Conservation (phyloP, 495 filamentous ascomycete genomes). For the Aspergillus ostianus region DNA sequence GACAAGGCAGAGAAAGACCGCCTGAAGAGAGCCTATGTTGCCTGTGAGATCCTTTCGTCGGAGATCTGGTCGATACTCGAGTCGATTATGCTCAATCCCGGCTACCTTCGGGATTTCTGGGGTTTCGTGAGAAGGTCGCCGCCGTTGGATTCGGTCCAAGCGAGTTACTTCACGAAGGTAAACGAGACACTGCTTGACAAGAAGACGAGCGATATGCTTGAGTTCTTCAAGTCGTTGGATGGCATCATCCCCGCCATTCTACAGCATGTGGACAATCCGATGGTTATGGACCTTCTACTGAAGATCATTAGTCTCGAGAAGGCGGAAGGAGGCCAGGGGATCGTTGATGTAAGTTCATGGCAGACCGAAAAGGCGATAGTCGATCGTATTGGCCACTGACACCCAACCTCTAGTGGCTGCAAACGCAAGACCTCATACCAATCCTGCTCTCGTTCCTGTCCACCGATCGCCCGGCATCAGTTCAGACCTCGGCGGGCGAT, state of each 20-base stretch:
- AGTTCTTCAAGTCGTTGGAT: slow-evolving; percentile 78
- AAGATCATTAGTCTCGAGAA: slow-evolving; percentile 98
- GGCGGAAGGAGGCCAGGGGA: slow-evolving; percentile 83
- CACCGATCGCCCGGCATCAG: slow-evolving; percentile 74
- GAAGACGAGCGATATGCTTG: slow-evolving; percentile 95
- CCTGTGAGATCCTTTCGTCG: slow-evolving; percentile 90
- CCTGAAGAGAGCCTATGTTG: slow-evolving; percentile 85
- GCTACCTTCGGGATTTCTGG: slow-evolving; percentile 82
- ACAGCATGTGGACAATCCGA: slow-evolving; percentile 93
- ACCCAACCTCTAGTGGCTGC: slow-evolving; percentile 71
- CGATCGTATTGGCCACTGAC: slow-evolving; percentile 17
- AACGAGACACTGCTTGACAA: slow-evolving; percentile 95
- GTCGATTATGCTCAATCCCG: slow-evolving; percentile 80
- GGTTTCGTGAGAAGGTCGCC: slow-evolving; percentile 74
- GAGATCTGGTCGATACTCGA: slow-evolving; percentile 97
- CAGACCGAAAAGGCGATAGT: slow-evolving; percentile 8
- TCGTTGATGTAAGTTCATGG: slow-evolving; percentile 75
- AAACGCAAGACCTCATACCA: slow-evolving; percentile 86
- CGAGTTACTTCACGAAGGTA: slow-evolving; percentile 97
- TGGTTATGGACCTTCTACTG: slow-evolving; percentile 97
- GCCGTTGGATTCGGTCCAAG: slow-evolving; percentile 86
- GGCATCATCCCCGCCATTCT: slow-evolving; percentile 80
- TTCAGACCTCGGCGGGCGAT: slow-evolving; percentile 95
- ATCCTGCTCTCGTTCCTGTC: slow-evolving; percentile 83
- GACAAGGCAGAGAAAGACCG: slow-evolving; percentile 83